A percentile compares a stretch with the other conserved stretches of the same genome.
phyloP scores from a whole-genome alignment of 768 basidiomycete genomes.

The Serendipita indica region DNA sequence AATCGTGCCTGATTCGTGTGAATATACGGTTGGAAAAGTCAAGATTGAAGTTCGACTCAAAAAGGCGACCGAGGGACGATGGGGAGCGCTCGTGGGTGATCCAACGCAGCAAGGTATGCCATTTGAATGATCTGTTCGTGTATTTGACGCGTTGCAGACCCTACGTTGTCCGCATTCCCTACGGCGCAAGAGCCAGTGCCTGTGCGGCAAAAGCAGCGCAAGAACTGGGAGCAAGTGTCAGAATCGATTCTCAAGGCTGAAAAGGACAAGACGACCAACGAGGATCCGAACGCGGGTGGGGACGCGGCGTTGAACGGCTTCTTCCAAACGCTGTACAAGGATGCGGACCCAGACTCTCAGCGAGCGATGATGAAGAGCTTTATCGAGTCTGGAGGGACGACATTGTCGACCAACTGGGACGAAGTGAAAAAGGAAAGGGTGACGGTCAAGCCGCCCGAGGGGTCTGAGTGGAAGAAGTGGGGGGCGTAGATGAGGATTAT shows the following conservation, averaged over 20 bases:
- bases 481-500: constrained; percentile 14
- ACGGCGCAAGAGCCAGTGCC: constrained; percentile 16
- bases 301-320: constrained; percentile 74
- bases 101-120: constrained; percentile 50
- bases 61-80: constrained; percentile 53
- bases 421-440: constrained; percentile 60
- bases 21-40: constrained; percentile 60
- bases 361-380: constrained; percentile 98
- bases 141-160: constrained; percentile 18
- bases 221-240: constrained; percentile 87
- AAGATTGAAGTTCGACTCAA: constrained; percentile 74
- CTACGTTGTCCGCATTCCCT: constrained; percentile 19
- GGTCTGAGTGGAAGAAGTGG: constrained; percentile 78
- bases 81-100: constrained; percentile 65
- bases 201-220: constrained; percentile 30
- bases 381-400: constrained; percentile 86
- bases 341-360: constrained; percentile 82
- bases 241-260: constrained; percentile 48
- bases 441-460: constrained; percentile 69
- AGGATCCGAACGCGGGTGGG: constrained; percentile 84
- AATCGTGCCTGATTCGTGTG: constrained; percentile 49
- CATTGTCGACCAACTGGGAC: constrained; percentile 90
- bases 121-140: constrained; percentile 22
- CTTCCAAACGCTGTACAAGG: constrained; percentile 82
- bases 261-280: constrained; percentile 49